Evolutionary conservation across 257 asterid species (phyloP), one percentile per base, ranked within the genome.

Genomic region (Nicotiana undulata): DNA sequence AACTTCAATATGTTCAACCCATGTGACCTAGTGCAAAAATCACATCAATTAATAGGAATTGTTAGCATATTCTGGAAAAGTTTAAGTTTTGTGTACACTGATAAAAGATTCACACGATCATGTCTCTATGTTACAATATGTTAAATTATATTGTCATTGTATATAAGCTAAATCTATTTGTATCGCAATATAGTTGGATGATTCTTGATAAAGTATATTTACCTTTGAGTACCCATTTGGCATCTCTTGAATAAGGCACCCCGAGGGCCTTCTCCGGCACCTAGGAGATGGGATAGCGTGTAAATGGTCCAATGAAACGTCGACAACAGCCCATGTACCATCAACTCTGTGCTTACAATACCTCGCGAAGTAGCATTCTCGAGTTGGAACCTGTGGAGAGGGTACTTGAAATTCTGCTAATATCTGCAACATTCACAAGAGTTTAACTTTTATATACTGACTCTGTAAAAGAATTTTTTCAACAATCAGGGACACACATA

Each of bases 1-100:
- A 18, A 89, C 89, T 70, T 87, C 89, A 0, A 89, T 91, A 84
- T 92, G 93, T 64, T 92, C 97, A 9, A 91, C 81, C 97, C 97
- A 92, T 22, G 82, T 88, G 1, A 92, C 86, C 94, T 91, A 32
- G 18, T 5, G 0, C 22, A 9, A 44, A 4, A 17, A 68, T 37
- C 31, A 68, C 5, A 60, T 56, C 3, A 40, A 40, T 40, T 34
- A 32, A 37, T 40, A 40, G 4, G 5, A 37, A 67, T 7, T 9
- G 55, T 13, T 10, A 49, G 55, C 16, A 49, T 49, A 11, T 10
- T 49, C 17, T 0, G 18, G 56, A 51, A 3, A 3, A 51, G 40
- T 12, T 29, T 0, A 7, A 16, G 17, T 51, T 51, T 17, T 3
- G 12, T 3, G 12, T 51, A 51, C 5, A 12, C 18, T 3, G 1